Evolutionary conservation across 2,329 filamentous ascomycete species (phyloP), one percentile per base, ranked within the genome.

Genomic region (Monilinia fructicola): DNA sequence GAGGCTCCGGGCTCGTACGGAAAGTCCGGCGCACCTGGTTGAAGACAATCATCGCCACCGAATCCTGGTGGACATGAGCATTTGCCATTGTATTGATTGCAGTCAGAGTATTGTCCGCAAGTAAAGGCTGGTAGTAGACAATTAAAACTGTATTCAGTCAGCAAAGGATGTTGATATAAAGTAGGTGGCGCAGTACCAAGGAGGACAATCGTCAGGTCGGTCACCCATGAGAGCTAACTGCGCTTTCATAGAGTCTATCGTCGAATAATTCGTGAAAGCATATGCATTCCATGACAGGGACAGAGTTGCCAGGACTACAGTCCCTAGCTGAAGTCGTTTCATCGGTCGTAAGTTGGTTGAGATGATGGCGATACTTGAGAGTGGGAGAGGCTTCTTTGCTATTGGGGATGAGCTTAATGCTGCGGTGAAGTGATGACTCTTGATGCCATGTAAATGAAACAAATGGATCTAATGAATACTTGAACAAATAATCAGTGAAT

Each of bases 11-110:
- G 6, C 26, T 42, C 52, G 52, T 5, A 26, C 18, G 6, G 31
- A 46, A 4, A 54, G 3, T 44, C 23, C 18, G 21, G 52, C 85
- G 72, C 79, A 90, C 87, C 81, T 73, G 96, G 95, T 74, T 91
- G 83, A 60, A 96, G 87, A 75, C 95, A 99, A 79, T 98, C 93
- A 74, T 97, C 92, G 67, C 94, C 94, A 68, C 93, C 95, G 76
- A 96, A 99, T 46, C 95, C 95, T 23, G 92, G 84, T 11, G 94
- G 93, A 78, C 95, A 99, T 68, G 89, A 85, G 80, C 95, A 99
- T 82, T 96, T 93, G 60, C 95, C 95, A 74, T 92, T 96, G 75
- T 88, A 93, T 74, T 90, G 87, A 78, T 95, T 96, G 78, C 95
- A 99, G 44, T 87, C 84, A 46, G 93, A 90, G 77, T 90, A 99